Percentiles rank a stretch among this genome's conserved stretches.
phyloP scores from a whole-genome alignment of 2,329 filamentous ascomycete genomes.

The Paraconiothyrium sp. region DNA sequence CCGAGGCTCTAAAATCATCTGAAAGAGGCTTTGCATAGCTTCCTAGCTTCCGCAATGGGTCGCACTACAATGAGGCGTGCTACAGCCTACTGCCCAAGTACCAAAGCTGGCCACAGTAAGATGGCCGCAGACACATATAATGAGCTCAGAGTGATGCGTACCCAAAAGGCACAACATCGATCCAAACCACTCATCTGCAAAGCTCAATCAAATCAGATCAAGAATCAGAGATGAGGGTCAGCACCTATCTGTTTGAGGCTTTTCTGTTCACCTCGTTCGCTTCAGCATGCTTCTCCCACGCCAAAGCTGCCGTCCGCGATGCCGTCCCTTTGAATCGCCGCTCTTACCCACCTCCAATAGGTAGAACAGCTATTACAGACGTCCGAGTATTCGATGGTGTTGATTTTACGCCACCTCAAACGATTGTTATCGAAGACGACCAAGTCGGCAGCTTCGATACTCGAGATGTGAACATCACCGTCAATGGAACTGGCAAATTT shows the following conservation, averaged over 20 bases:
- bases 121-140: background rate
- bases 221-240: background rate
- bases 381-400: slow-evolving; percentile 25
- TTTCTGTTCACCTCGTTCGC: background rate
- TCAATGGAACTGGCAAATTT: slow-evolving; percentile 25
- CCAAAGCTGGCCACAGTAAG: background rate
- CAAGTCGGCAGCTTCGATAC: slow-evolving; percentile 8
- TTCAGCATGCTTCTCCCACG: background rate
- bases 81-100: background rate
- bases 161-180: background rate
- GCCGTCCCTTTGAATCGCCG: background rate
- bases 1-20: no score
- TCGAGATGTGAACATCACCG: background rate
- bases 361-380: slow-evolving; percentile 16
- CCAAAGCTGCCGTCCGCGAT: background rate
- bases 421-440: slow-evolving; percentile 21
- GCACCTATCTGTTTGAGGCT: background rate
- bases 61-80: no score
- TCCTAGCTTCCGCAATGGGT: no score
- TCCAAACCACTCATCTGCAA: background rate
- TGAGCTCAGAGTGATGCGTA: background rate
- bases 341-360: background rate
- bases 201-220: no score
- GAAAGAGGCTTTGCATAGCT: no score
- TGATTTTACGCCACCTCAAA: slow-evolving; percentile 17